Evolutionary conservation across 2,329 filamentous ascomycete species (phyloP), one percentile per base, ranked within the genome.

Genomic region (Phaeoacremonium minimum): DNA sequence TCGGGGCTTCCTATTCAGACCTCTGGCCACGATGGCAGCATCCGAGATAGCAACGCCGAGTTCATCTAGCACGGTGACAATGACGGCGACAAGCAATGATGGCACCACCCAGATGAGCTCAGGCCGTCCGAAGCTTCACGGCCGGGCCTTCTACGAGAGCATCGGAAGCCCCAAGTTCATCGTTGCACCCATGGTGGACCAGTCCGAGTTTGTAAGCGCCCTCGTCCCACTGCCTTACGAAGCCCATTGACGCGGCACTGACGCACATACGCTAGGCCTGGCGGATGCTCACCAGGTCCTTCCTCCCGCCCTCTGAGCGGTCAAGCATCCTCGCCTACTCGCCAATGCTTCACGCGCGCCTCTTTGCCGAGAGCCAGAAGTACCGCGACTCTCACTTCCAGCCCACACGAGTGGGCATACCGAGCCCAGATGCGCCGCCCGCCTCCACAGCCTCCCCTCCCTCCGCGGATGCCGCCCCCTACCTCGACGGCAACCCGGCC

Each of bases 121-220:
- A n/a, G n/a, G n/a, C n/a, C n/a, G n/a, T n/a, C n/a, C n/a, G 37
- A 95, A 91, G 59, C 67, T 95, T 15, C 79, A 85, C 50, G 93
- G 93, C 1, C 73, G 93, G 40, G 86, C 85, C 11, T 97, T 98
- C 58, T 98, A 97, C 56, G 82, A 96, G 66, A 95, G 87, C 56
- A 85, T 98, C 43, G 93, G 93, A 15, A 90, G 85, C 42, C 93
- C 93, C 3, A 95, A 87, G 63, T 83, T 85, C 47, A 79, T 98
- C 18, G 75, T 98, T 37, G 93, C 93, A 20, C 93, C 93, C 22
- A 98, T 98, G 93, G 93, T 98, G 15, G 91, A 98, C 56, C 87
- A 96, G 61, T 96, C 89, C 19, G 93, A 98, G 69, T 96, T 97
- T 68, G 90, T 95, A 70, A 47, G 83, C 69, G 31, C 40, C 44